Conservation (phyloP, 1,284 basidiomycete species). For the Mycena sp. region DNA sequence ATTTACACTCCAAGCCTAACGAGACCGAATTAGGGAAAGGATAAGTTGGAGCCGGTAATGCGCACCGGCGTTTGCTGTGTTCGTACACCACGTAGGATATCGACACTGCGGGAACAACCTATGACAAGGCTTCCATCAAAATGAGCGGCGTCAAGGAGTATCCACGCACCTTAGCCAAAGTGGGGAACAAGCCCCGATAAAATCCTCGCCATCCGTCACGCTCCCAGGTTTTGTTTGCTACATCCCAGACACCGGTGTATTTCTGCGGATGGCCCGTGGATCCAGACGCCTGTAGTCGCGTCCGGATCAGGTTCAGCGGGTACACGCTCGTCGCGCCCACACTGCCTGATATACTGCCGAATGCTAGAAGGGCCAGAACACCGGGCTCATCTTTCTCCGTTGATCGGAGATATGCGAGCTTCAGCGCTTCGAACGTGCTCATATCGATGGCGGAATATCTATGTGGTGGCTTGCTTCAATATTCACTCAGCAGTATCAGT, state of each 20-base stretch:
- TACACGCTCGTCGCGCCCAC: slow-evolving; percentile 95
- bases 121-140: slow-evolving; percentile 18
- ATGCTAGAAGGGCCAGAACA: slow-evolving; percentile 83
- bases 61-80: slow-evolving; percentile 79
- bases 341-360: slow-evolving; percentile 90
- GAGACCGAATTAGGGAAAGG: background rate
- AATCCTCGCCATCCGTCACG: slow-evolving; percentile 95
- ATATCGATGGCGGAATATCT: slow-evolving; percentile 93
- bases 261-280: slow-evolving; percentile 90
- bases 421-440: slow-evolving; percentile 94
- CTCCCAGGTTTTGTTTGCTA: slow-evolving; percentile 82
- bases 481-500: background rate
- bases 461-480: slow-evolving; percentile 12
- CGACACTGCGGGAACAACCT: slow-evolving; percentile 94
- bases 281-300: slow-evolving; percentile 95
- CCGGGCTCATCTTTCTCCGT: slow-evolving; percentile 87
- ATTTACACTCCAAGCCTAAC: slow-evolving; percentile 54
- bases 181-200: slow-evolving; percentile 93
- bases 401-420: slow-evolving; percentile 83
- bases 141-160: background rate
- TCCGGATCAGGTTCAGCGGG: slow-evolving; percentile 93
- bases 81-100: slow-evolving; percentile 95
- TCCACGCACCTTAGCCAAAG: slow-evolving; percentile 81
- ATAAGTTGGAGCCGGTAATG: slow-evolving; percentile 10
- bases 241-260: slow-evolving; percentile 92